Base-by-base conservation (phyloP, 75 land plant genomes). In the Cupressus sempervirens region DNA sequence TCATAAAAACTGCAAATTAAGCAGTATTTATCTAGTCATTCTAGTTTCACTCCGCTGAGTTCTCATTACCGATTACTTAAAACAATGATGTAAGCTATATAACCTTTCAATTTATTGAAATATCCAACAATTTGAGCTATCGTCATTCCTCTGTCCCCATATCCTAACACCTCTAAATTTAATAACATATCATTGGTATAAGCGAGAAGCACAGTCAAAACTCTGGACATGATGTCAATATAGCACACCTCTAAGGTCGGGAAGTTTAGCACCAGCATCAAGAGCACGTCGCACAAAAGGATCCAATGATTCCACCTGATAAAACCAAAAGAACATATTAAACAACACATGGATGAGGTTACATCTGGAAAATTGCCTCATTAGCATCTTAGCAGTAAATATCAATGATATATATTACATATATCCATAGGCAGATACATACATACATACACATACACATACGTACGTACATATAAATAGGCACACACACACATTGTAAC, bases 271-370 rank as follows among this genome's bases (percentile, higher is more conserved):
- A 54, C 92, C 90, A 83, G 92, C 92, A 79, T 84, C 82, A 87
- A 95, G 89, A 43, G 96, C 97, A 84, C 90, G 92, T 4, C 80
- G 87, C 10, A 95, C 95, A 83, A 95, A 80, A 72, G 94, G 91
- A 86, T 95, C 92, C 76, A 95, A 45, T 65, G 84, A 85, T 76
- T 90, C 91, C 67, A 95, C 86, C 95, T 95, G 90, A 85, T 58
- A 83, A 56, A 79, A 26, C 67, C 40, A 13, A 52, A 80, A 81
- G 8, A 14, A 75, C 7, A 34, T 74, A 26, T 72, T 74, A 83
- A 87, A 38, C 73, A 16, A 32, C 7, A 13, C 30, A 41, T 81
- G 14, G 43, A 35, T 6, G 29, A 34, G 30, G 14, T 34, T 29
- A 1, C 15, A 50, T 82, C n/a, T 32, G 8, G 18, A 18, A 20